A percentile compares a stretch with the other conserved stretches of the same genome.
Conservation (phyloP, 176 grass and related monocot species). For the Typha latifolia region DNA sequence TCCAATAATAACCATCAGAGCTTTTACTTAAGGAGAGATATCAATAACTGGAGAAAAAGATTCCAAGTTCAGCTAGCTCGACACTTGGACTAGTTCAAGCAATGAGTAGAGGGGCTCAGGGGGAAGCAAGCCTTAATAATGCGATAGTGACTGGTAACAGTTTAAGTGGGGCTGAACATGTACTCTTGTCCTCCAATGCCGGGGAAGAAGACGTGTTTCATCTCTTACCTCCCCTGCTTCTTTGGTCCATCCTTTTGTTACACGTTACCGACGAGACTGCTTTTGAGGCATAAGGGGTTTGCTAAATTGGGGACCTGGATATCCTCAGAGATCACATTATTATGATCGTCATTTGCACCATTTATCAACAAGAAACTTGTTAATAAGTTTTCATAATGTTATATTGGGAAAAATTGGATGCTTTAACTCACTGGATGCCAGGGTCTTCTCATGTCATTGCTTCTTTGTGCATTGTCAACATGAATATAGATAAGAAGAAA, state of each 20-base stretch:
- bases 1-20: neutral
- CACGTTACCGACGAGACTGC: neutral
- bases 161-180: neutral
- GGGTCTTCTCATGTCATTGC: neutral
- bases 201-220: neutral
- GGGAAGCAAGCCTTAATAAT: neutral
- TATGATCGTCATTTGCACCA: neutral
- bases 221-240: neutral
- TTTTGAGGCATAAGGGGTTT: neutral
- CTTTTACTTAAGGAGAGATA: neutral
- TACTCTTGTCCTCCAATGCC: too few relatives aligned
- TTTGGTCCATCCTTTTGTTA: neutral
- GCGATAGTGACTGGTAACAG: neutral
- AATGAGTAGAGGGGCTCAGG: neutral
- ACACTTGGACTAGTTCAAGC: neutral
- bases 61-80: neutral
- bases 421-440: neutral
- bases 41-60: slow-evolving; percentile 1
- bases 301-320: neutral
- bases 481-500: neutral
- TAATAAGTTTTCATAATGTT: slow-evolving; percentile 1
- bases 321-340: neutral
- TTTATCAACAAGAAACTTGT: neutral
- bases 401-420: neutral
- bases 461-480: too few relatives aligned